phyloP scores from a whole-genome alignment of 179 eudicot genomes.

The Spinacia oleracea region DNA sequence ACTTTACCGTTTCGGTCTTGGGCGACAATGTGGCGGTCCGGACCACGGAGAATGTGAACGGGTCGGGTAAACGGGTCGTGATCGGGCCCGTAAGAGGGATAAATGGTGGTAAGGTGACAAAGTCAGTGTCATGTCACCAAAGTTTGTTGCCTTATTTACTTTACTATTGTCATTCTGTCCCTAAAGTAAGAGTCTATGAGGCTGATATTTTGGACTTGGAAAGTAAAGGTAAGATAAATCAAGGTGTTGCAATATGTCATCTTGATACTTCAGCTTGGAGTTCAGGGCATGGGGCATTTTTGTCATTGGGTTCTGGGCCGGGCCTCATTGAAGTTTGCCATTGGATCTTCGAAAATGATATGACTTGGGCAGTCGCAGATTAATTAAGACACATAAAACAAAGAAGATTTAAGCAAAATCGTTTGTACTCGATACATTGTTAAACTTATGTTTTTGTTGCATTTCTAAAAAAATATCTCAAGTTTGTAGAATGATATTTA shows the following conservation, averaged over 20 bases:
- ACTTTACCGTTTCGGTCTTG: conserved; percentile 59
- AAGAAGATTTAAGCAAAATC: too few species aligned
- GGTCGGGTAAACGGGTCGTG: conserved; percentile 48
- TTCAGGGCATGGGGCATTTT: conserved; percentile 71
- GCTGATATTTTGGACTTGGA: conserved; percentile 67
- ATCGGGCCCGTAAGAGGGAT: conserved; percentile 61
- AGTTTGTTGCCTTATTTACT: conserved; percentile 73
- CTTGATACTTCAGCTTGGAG: conserved; percentile 86
- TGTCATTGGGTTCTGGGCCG: conserved; percentile 67
- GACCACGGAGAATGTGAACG: conserved; percentile 56
- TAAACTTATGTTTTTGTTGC: not conserved
- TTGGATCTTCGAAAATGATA: conserved; percentile 92
- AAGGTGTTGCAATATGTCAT: conserved; percentile 86
- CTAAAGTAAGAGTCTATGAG: conserved; percentile 81
- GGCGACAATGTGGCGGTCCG: conserved; percentile 64
- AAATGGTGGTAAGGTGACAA: conserved; percentile 68
- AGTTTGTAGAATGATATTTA: not conserved
- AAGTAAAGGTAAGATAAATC: conserved; percentile 51
- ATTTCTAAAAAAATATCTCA: not conserved
- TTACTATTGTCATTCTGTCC: conserved; percentile 90
- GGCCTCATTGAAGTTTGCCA: conserved; percentile 90
- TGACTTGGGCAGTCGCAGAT: conserved; percentile 79
- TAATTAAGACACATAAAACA: not conserved
- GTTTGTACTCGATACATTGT: not conserved
- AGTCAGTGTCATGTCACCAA: conserved; percentile 89